Evolutionary conservation across 2,329 filamentous ascomycete species (phyloP).

Genomic region (Aureobasidium namibiae): DNA sequence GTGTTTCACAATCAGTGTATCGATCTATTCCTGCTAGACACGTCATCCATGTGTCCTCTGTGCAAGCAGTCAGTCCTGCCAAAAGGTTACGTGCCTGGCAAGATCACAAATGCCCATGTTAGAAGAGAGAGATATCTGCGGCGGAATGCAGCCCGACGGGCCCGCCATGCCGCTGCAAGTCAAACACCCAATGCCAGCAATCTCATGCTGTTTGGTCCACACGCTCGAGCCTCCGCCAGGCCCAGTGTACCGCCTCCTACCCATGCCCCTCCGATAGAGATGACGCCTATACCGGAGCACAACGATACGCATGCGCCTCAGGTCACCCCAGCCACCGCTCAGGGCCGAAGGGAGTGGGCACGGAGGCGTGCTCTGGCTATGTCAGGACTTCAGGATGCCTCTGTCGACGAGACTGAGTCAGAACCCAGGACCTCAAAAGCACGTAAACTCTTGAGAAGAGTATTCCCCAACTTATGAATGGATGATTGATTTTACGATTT

Average conservation of each 20-base stretch:
- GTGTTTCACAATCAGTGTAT: slow-evolving; percentile 93
- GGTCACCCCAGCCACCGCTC: background rate
- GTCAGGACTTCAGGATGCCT: slow-evolving; percentile 25
- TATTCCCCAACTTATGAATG: background rate
- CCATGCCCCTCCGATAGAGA: slow-evolving; percentile 7
- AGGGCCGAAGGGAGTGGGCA: slow-evolving; percentile 34
- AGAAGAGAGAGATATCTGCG: slow-evolving; percentile 66
- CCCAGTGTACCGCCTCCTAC: background rate
- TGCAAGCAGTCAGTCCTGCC: slow-evolving; percentile 83
- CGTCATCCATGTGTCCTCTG: slow-evolving; percentile 80
- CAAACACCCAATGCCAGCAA: slow-evolving; percentile 6
- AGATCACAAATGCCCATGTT: slow-evolving; percentile 79
- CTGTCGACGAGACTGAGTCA: slow-evolving; percentile 21
- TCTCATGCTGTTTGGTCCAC: background rate
- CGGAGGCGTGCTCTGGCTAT: slow-evolving; percentile 37
- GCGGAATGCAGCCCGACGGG: slow-evolving; percentile 45
- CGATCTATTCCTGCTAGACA: slow-evolving; percentile 68
- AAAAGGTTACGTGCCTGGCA: slow-evolving; percentile 45
- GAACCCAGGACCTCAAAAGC: slow-evolving; percentile 14
- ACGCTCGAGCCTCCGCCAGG: background rate
- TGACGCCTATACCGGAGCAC: slow-evolving; percentile 2
- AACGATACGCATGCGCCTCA: background rate
- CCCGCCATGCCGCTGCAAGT: slow-evolving; percentile 4
- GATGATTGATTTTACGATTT: background rate
- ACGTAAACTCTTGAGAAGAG: background rate